Evolutionary conservation across 176 grass and related monocot species (phyloP).

Genomic region (Triticum urartu): DNA sequence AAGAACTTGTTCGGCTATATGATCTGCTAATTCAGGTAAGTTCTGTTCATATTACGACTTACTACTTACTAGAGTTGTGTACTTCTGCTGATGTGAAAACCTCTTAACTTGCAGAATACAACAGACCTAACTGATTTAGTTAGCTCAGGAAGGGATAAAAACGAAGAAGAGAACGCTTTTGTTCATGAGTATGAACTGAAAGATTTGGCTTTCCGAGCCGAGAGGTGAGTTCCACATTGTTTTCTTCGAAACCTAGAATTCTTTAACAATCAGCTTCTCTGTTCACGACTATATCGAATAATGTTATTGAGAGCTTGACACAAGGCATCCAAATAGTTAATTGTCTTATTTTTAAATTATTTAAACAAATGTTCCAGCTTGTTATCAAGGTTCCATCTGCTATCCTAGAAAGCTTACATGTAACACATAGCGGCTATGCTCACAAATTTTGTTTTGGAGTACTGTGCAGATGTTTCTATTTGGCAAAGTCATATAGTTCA

Average conservation of each 20-base stretch:
- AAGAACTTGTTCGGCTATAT: slow-evolving; percentile 93
- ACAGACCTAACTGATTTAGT: slow-evolving; percentile 91
- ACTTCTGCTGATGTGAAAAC: slow-evolving; percentile 25
- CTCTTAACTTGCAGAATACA: slow-evolving; percentile 65
- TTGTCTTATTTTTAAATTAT: slow-evolving; percentile 8
- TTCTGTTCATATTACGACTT: slow-evolving; percentile 20
- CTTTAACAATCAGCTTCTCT: neutral
- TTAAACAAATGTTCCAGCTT: neutral
- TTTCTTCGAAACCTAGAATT: neutral
- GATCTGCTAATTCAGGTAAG: slow-evolving; percentile 92
- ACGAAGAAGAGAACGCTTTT: slow-evolving; percentile 74
- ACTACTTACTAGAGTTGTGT: slow-evolving; percentile 31
- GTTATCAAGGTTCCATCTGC: neutral
- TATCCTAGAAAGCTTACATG: neutral
- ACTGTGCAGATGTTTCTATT: slow-evolving; percentile 84
- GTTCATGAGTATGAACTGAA: slow-evolving; percentile 71
- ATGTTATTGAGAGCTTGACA: slow-evolving; percentile 7
- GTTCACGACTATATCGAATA: neutral
- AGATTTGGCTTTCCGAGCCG: slow-evolving; percentile 73
- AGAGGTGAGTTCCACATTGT: slow-evolving; percentile 54
- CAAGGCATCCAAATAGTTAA: neutral
- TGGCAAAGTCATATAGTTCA: slow-evolving; percentile 96
- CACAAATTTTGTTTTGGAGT: slow-evolving; percentile 27
- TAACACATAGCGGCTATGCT: slow-evolving; percentile 7
- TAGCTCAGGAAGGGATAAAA: slow-evolving; percentile 92